Evolutionary conservation across 2,329 filamentous ascomycete species (phyloP), one percentile per base, ranked within the genome.

Genomic region (Cryphonectria naterciae): DNA sequence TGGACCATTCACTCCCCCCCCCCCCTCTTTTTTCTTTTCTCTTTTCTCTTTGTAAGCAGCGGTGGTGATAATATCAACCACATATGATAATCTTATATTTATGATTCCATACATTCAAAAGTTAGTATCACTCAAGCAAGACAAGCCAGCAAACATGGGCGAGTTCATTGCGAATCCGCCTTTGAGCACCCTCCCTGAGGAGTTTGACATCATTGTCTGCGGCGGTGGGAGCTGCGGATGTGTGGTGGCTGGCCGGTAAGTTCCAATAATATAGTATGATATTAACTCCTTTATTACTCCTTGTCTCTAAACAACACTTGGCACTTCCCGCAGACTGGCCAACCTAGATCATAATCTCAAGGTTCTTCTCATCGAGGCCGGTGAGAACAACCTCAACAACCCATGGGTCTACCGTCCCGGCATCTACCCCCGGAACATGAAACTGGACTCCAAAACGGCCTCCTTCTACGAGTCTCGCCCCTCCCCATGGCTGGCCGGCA

Each of bases 121-220:
- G n/a, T 15, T 22, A 67, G 39, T 71, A 60, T 56, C 49, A 37
- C n/a, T 22, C 52, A 19, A 19, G 25, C 4, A 64, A 49, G 22
- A 8, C 19, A 22, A n/a, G 25, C 4, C 49, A 68, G 67, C 39
- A 69, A 71, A 15, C 10, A 73, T 73, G 71, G 69, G 69, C 32
- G 69, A 73, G 28, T 68, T 65, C n/a, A 69, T 71, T 22, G 4
- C 35, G 11, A 69, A 67, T 52, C 71, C 71, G 39, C 61, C 69
- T 28, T 54, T 67, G 62, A 70, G 72, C 70, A 70, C 79, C 68
- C 77, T 94, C 73, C 91, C 92, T 49, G 91, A 94, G 71, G 92
- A 94, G 84, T 92, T 93, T 77, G 92, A 94, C 79, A 93, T 94
- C 76, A 94, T 94, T 76, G 91, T 94, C 41, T 92, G 89, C 74